Conservation (phyloP, 768 basidiomycete genomes). For the Cubamyces lactineus region DNA sequence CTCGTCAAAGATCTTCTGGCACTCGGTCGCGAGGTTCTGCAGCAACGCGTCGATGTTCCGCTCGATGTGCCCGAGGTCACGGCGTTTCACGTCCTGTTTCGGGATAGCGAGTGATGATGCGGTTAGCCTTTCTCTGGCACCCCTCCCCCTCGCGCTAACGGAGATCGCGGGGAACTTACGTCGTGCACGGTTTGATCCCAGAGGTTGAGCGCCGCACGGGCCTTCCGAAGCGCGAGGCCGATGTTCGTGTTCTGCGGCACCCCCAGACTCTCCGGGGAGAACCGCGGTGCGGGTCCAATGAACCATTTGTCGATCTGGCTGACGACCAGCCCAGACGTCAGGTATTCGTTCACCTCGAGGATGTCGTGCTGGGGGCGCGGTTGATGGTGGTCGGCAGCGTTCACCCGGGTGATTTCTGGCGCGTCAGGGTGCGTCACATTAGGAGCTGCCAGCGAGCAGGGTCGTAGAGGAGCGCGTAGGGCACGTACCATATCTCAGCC, state of each 20-base stretch:
- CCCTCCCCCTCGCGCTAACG: not conserved
- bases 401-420: constrained; percentile 53
- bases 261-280: constrained; percentile 53
- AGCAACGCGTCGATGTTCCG: constrained; percentile 70
- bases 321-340: constrained; percentile 67
- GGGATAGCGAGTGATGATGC: not conserved
- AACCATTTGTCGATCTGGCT: constrained; percentile 85
- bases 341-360: constrained; percentile 80
- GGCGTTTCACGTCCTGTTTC: constrained; percentile 49
- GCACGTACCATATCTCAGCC: constrained; percentile 71
- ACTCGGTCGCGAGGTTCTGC: constrained; percentile 61
- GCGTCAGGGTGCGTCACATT: constrained; percentile 4
- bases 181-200: constrained; percentile 36
- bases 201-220: constrained; percentile 19
- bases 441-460: constrained; percentile 5
- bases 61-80: constrained; percentile 60
- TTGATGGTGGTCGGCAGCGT: constrained; percentile 53
- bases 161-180: constrained; percentile 20
- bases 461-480: not conserved
- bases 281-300: constrained; percentile 59
- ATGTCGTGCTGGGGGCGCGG: constrained; percentile 63
- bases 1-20: constrained; percentile 62
- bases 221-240: constrained; percentile 15
- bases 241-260: constrained; percentile 37
- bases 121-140: constrained; percentile 8